Percentiles rank a stretch among this genome's conserved stretches.
Conservation (phyloP, 1,284 basidiomycete genomes). For the Papiliotrema fonsecae region DNA sequence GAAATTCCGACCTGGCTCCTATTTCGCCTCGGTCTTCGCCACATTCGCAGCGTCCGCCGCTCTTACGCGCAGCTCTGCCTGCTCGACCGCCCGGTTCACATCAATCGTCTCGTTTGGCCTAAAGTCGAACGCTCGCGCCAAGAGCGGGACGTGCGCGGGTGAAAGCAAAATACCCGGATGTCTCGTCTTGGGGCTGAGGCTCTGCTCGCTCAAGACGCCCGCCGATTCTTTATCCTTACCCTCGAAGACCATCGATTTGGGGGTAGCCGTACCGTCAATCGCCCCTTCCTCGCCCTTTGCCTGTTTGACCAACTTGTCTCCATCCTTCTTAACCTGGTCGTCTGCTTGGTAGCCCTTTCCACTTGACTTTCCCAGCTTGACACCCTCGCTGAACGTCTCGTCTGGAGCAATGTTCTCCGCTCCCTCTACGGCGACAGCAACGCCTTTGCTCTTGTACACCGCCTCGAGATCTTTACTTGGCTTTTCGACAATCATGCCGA, state of each 20-base stretch:
- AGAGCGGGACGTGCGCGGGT: slow-evolving; percentile 33
- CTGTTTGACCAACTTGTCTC: slow-evolving; percentile 13
- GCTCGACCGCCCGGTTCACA: slow-evolving; percentile 47
- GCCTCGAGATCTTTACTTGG: slow-evolving; percentile 19
- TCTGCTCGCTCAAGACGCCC: background rate
- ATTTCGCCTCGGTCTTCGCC: background rate
- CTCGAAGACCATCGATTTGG: slow-evolving; percentile 18
- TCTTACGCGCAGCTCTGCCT: slow-evolving; percentile 40
- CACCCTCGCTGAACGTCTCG: slow-evolving; percentile 9
- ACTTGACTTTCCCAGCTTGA: background rate
- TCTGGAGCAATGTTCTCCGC: slow-evolving; percentile 30
- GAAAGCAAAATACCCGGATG: slow-evolving; percentile 24
- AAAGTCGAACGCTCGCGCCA: slow-evolving; percentile 41
- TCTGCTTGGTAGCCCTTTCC: background rate
- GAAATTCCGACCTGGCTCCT: slow-evolving; percentile 1
- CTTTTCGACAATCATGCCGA: slow-evolving; percentile 39
- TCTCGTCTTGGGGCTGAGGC: slow-evolving; percentile 6
- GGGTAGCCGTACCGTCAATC: slow-evolving; percentile 28
- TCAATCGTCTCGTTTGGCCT: slow-evolving; percentile 44
- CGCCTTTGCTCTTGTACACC: slow-evolving; percentile 21
- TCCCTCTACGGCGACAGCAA: slow-evolving; percentile 4
- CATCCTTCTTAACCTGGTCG: slow-evolving; percentile 1
- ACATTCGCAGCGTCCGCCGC: slow-evolving; percentile 8
- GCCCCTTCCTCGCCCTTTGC: slow-evolving; percentile 21
- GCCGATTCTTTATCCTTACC: background rate